Evolutionary conservation across 1,284 basidiomycete genomes (phyloP), one percentile per base, ranked within the genome.

Genomic region (Heliocybe sulcata): DNA sequence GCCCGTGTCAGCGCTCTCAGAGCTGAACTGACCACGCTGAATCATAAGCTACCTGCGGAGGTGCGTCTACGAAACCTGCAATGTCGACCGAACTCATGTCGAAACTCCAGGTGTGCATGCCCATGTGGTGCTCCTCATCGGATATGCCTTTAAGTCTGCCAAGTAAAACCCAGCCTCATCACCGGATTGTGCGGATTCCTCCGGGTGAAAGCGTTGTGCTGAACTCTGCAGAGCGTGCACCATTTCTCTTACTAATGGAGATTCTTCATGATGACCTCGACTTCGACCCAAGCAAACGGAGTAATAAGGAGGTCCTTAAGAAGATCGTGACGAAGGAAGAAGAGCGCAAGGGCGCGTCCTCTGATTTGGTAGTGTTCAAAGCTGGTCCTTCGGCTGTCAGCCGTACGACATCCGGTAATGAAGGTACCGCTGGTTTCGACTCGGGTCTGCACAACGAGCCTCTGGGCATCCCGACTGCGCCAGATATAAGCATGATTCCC

Each of bases 191-290:
- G 45, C 87, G 97, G 61, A 97, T 99, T 68, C 95, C 95, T 16
- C 96, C 97, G 2, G 93, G 94, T 22, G 97, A 99, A 74, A 92
- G 93, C 45, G 97, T 99, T 33, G 97, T 99, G 3, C 82, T 99
- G 49, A 99, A 99, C 68, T 99, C 96, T 35, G 97, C 97, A 2
- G 95, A 99, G 69, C 83, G 91, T 50, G 95, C 94, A 1, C 97
- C 97, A 1, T 99, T 92, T 67, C 77, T 99, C 31, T 79, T 99
- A 14, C 82, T 98, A 58, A 85, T 99, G 55, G 97, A 99, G 71
- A 87, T 99, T 52, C 77, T 99, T 29, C 82, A 87, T 61, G 87
- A 87, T 54, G 96, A 99, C 64, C 80, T 99, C 23, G 92, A 97
- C 67, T 99, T 99, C 69, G 92, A 98, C 65, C 93, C 97, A 0